A percentile compares a stretch with the other conserved stretches of the same genome.
phyloP scores from a whole-genome alignment of 768 basidiomycete genomes.

The Mycena latifolia region DNA sequence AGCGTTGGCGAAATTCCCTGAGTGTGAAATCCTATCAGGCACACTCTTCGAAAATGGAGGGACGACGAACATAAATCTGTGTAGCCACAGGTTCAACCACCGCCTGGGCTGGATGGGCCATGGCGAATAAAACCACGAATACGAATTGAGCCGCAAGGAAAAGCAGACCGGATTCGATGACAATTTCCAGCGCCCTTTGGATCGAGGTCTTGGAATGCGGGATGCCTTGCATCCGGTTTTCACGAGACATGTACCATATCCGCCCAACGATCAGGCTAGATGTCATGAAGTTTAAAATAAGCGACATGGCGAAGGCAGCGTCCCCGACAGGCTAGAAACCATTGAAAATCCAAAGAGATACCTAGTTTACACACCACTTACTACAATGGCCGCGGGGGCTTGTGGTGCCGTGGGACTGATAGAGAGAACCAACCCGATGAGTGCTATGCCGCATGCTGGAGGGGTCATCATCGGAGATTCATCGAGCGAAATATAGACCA shows the following conservation, averaged over 20 bases:
- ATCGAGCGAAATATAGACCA: background rate
- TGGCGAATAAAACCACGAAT: constrained; percentile 53
- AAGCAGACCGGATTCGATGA: constrained; percentile 55
- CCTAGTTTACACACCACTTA: background rate
- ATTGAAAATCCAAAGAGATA: too few species aligned
- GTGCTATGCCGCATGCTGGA: constrained; percentile 45
- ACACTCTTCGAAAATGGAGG: too few species aligned
- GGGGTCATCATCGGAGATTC: too few species aligned
- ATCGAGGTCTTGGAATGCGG: constrained; percentile 18
- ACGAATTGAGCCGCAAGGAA: constrained; percentile 54
- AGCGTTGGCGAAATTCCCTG: constrained; percentile 37
- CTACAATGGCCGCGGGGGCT: constrained; percentile 47
- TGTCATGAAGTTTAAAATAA: constrained; percentile 55
- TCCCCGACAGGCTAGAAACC: background rate
- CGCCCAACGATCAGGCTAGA: constrained; percentile 56
- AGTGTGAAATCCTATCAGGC: too few species aligned
- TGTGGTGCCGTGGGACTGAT: constrained; percentile 44
- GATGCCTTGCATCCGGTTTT: constrained; percentile 29
- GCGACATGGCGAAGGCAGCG: constrained; percentile 52
- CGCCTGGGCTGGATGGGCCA: constrained; percentile 46
- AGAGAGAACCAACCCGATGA: constrained; percentile 44
- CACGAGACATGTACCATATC: constrained; percentile 48
- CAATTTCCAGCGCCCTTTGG: constrained; percentile 46
- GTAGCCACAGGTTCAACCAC: constrained; percentile 50
- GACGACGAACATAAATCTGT: constrained; percentile 51